Conservation (phyloP, 371 early-diverging fungal species). For the Cokeromyces recurvatus region DNA sequence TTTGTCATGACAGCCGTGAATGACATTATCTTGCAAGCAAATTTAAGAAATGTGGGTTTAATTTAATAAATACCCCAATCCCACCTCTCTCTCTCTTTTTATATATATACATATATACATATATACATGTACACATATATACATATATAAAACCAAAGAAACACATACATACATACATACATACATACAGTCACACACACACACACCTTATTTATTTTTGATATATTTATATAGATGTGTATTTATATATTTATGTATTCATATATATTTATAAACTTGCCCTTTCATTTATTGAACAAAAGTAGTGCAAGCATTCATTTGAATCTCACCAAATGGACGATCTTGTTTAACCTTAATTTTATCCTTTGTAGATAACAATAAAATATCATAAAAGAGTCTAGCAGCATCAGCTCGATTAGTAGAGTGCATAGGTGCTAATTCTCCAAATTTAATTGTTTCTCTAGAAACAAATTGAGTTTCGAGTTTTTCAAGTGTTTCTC, state of each 20-base stretch:
- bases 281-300: not conserved
- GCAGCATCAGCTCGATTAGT: conserved; percentile 66
- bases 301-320: conserved; percentile 47
- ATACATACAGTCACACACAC: too few relatives aligned
- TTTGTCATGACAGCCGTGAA: conserved; percentile 64
- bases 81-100: not conserved
- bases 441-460: conserved; percentile 18
- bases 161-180: not conserved
- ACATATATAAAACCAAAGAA: conserved; percentile 8
- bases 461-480: conserved; percentile 14
- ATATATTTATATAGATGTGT: too few relatives aligned
- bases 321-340: conserved; percentile 80
- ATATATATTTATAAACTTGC: too few relatives aligned
- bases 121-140: too few relatives aligned
- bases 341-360: conserved; percentile 80
- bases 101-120: too few relatives aligned
- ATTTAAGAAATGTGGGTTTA: conserved; percentile 51
- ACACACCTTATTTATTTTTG: too few relatives aligned
- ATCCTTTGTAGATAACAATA: conserved; percentile 85
- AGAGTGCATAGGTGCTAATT: conserved; percentile 26
- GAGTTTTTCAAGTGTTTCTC: conserved; percentile 16
- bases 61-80: conserved; percentile 23
- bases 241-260: too few relatives aligned
- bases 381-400: conserved; percentile 85
- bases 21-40: conserved; percentile 60